Evolutionary conservation across 441 rosid genomes (phyloP).

Genomic region (Arabidopsis hybrid): DNA sequence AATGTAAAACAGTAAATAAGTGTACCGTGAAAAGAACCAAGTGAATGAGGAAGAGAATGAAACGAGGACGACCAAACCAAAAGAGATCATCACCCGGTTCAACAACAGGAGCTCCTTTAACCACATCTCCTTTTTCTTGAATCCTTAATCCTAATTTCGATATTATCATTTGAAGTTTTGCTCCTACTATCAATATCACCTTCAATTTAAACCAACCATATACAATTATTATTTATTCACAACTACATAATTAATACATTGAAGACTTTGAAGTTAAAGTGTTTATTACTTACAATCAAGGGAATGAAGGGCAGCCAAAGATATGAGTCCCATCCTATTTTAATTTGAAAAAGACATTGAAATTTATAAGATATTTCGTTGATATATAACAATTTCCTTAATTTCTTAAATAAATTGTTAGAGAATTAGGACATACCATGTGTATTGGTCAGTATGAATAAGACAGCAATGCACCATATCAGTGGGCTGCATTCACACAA

Average conservation of each 20-base stretch:
- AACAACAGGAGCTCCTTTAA: constrained; percentile 91
- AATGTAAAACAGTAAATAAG: background rate
- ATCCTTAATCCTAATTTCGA: constrained; percentile 82
- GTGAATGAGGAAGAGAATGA: constrained; percentile 87
- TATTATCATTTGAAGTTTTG: constrained; percentile 86
- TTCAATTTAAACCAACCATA: constrained; percentile 44
- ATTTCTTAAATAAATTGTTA: constrained; percentile 1
- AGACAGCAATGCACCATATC: constrained; percentile 76
- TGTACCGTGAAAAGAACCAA: constrained; percentile 85
- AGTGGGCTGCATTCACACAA: constrained; percentile 63
- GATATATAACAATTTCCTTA: background rate
- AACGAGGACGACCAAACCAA: constrained; percentile 91
- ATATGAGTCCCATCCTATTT: constrained; percentile 72
- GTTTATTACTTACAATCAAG: constrained; percentile 65
- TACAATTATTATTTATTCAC: constrained; percentile 3
- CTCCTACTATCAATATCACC: constrained; percentile 75
- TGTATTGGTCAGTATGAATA: constrained; percentile 77
- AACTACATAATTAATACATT: background rate
- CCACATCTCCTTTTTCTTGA: constrained; percentile 90
- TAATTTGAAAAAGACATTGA: constrained; percentile 14
- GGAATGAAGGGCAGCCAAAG: constrained; percentile 90
- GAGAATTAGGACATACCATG: constrained; percentile 57
- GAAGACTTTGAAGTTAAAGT: background rate
- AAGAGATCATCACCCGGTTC: constrained; percentile 88
- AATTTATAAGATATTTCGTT: background rate